These are phyloP conservation scores for Trichoderma reesei DNA, from an alignment of 495 filamentous ascomycete genomes.

Conservation along the genomic window DNA sequence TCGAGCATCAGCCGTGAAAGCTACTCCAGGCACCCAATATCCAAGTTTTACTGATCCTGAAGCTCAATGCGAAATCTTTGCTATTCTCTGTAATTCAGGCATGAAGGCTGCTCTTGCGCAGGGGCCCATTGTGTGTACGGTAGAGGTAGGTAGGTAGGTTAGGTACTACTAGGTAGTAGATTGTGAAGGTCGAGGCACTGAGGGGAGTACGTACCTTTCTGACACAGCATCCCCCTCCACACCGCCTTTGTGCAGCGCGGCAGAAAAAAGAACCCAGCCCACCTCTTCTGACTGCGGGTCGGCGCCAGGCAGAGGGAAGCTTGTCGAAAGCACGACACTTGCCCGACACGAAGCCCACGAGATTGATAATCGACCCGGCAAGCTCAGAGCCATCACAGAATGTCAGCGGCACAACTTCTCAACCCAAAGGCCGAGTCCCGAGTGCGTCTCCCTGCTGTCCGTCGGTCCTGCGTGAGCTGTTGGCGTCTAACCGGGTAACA, in stretches of 20 bases:
- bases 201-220: neutral
- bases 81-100: no score
- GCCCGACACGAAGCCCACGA: neutral
- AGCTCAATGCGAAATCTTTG: no score
- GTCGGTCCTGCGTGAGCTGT: slow-evolving; percentile 19
- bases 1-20: no score
- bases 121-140: no score
- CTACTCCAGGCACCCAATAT: no score
- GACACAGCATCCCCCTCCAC: neutral
- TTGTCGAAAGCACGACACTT: slow-evolving; percentile 6
- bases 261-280: slow-evolving; percentile 11
- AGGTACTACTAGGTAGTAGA: no score
- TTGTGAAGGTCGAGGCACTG: no score
- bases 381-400: slow-evolving; percentile 24
- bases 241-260: slow-evolving; percentile 8
- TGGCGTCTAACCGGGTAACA: slow-evolving; percentile 32
- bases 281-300: slow-evolving; percentile 3
- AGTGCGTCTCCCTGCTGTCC: slow-evolving; percentile 42
- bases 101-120: no score
- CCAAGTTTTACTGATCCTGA: no score
- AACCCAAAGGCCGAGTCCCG: slow-evolving; percentile 97
- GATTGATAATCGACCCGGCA: neutral
- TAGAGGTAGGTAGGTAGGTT: no score
- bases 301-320: slow-evolving; percentile 4
- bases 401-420: slow-evolving; percentile 90